A percentile compares a stretch with the other conserved stretches of the same genome.
Conservation (phyloP, 306 rosid species). For the Biancaea sappan region DNA sequence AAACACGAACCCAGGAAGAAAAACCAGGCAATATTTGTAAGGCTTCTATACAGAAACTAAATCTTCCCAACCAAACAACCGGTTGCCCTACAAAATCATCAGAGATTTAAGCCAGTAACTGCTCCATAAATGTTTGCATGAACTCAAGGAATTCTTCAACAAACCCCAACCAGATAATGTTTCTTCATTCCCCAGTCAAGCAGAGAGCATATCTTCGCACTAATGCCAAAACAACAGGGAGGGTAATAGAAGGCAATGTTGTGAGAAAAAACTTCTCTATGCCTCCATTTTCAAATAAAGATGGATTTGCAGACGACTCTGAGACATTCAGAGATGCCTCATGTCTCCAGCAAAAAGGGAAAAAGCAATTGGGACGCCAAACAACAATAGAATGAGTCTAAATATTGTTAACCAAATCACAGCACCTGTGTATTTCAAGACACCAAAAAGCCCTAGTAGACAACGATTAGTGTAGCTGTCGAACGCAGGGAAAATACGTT, state of each 20-base stretch:
- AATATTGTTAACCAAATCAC: constrained; percentile 28
- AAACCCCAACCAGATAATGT: neutral
- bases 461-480: constrained; percentile 32
- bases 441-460: constrained; percentile 54
- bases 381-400: constrained; percentile 31
- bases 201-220: neutral
- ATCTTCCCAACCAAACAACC: constrained; percentile 20
- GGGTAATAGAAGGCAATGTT: constrained; percentile 23
- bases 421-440: constrained; percentile 41
- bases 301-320: constrained; percentile 48
- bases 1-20: neutral
- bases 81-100: constrained; percentile 31
- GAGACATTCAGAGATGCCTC: constrained; percentile 53
- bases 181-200: constrained; percentile 18
- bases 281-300: constrained; percentile 52
- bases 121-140: constrained; percentile 1
- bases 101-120: constrained; percentile 17
- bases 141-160: neutral
- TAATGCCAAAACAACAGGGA: neutral
- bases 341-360: constrained; percentile 22
- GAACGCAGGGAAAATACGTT: constrained; percentile 37
- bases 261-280: constrained; percentile 40
- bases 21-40: neutral
- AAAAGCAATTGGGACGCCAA: neutral
- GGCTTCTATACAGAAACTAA: neutral